Evolutionary conservation across 805 yeast species (phyloP).

Genomic region (Blastobotrys peoriensis): DNA sequence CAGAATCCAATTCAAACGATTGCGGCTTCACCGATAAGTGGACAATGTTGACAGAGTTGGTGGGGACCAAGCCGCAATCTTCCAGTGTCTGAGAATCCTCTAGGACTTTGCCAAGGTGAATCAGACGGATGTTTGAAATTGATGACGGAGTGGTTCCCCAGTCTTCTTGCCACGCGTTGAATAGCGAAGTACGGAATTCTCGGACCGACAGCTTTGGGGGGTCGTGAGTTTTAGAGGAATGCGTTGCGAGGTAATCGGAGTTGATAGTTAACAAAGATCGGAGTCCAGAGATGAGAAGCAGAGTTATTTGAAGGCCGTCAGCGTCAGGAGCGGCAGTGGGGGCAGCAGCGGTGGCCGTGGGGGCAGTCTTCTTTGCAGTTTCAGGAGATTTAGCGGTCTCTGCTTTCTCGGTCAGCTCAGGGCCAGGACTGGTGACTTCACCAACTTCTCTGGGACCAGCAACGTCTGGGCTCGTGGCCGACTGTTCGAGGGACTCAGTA

Average conservation of each 20-base stretch:
- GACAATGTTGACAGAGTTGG: conserved; percentile 23
- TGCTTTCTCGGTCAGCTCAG: too few relatives aligned
- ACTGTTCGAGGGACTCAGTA: too few relatives aligned
- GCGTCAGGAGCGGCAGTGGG: not conserved
- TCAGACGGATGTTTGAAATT: conserved; percentile 22
- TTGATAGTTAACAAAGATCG: conserved; percentile 17
- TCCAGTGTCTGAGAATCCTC: conserved; percentile 20
- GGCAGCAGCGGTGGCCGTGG: not conserved
- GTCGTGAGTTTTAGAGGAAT: conserved; percentile 15
- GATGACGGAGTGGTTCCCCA: conserved; percentile 22
- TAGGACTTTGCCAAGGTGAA: conserved; percentile 29
- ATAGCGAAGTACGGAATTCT: conserved; percentile 18
- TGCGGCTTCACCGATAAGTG: conserved; percentile 30
- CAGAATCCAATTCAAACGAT: conserved; percentile 20
- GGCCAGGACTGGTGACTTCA: too few relatives aligned
- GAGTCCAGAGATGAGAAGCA: conserved; percentile 21
- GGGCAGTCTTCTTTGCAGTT: not conserved
- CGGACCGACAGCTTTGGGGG: conserved; percentile 18
- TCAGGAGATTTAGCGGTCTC: too few relatives aligned
- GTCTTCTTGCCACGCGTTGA: conserved; percentile 20
- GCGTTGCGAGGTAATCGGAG: conserved; percentile 14
- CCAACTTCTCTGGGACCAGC: too few relatives aligned
- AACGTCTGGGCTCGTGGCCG: too few relatives aligned
- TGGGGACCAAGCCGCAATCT: conserved; percentile 17
- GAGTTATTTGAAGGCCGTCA: conserved; percentile 14